Percentiles rank a stretch among this genome's conserved stretches.
Conservation (phyloP, 371 early-diverging fungal species). For the Chytridium lagenaria region DNA sequence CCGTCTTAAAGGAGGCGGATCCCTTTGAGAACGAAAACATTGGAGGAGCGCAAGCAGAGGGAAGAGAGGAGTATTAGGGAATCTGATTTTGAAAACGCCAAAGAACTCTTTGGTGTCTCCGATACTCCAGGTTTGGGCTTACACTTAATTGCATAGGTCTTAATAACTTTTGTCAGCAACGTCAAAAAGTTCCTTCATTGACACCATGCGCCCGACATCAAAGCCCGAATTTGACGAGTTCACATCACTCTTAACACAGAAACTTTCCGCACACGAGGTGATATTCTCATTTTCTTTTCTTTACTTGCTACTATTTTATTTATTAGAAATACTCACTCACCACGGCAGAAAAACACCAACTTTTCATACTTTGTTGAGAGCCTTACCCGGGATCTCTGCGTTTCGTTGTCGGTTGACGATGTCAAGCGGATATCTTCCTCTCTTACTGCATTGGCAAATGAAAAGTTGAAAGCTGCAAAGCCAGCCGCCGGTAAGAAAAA, state of each 20-base stretch:
- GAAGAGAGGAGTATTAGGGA: constrained; percentile 73
- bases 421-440: constrained; percentile 78
- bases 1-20: constrained; percentile 39
- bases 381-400: constrained; percentile 77
- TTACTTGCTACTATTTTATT: not conserved
- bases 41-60: constrained; percentile 72
- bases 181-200: constrained; percentile 47
- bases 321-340: too few species aligned
- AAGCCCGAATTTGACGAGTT: constrained; percentile 85
- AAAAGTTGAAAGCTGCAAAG: constrained; percentile 73
- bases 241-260: constrained; percentile 68
- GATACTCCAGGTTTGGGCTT: constrained; percentile 56
- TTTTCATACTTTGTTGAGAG: constrained; percentile 73
- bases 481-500: constrained; percentile 73
- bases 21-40: constrained; percentile 60
- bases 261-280: constrained; percentile 72
- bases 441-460: constrained; percentile 83
- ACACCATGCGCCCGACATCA: constrained; percentile 77
- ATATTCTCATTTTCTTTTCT: not conserved
- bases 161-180: not conserved
- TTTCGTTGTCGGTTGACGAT: constrained; percentile 82
- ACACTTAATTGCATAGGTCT: not conserved
- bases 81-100: constrained; percentile 83
- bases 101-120: constrained; percentile 81
- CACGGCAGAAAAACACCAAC: constrained; percentile 37